Conservation (phyloP, 2,329 filamentous ascomycete genomes). For the Orbilia blumenaviensis region DNA sequence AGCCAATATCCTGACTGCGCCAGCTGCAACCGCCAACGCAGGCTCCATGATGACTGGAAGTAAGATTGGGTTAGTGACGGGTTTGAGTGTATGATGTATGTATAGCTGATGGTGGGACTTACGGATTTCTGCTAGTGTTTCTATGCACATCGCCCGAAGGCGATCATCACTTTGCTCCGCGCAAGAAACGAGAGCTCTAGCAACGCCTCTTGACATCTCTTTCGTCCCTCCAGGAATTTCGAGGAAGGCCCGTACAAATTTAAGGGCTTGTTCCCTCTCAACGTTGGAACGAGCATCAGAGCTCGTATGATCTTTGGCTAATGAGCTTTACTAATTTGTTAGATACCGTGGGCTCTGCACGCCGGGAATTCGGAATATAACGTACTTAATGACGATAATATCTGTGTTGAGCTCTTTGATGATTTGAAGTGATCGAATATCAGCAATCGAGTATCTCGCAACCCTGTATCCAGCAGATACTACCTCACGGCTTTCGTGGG, state of each 20-base stretch:
- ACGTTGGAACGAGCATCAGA: conserved; percentile 81
- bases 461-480: conserved; percentile 93
- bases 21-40: conserved; percentile 78
- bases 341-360: background rate
- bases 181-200: conserved; percentile 88
- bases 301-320: conserved; percentile 52
- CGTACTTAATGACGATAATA: conserved; percentile 80
- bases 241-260: conserved; percentile 92
- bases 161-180: conserved; percentile 87
- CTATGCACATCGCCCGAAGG: conserved; percentile 85
- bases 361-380: conserved; percentile 37
- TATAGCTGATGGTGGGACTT: background rate
- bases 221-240: conserved; percentile 92
- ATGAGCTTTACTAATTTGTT: conserved; percentile 18
- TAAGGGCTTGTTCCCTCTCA: conserved; percentile 94
- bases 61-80: background rate
- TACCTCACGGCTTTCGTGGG: conserved; percentile 94
- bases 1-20: conserved; percentile 85
- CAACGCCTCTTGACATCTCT: conserved; percentile 85
- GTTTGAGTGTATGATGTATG: background rate
- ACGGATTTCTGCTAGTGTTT: conserved; percentile 87
- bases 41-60: conserved; percentile 77
- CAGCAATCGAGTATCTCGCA: conserved; percentile 92
- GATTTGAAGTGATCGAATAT: conserved; percentile 85
- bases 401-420: conserved; percentile 91